Evolutionary conservation across 768 basidiomycete genomes (phyloP), one percentile per base, ranked within the genome.

Genomic region (Pseudohyphozyma bogoriensis): DNA sequence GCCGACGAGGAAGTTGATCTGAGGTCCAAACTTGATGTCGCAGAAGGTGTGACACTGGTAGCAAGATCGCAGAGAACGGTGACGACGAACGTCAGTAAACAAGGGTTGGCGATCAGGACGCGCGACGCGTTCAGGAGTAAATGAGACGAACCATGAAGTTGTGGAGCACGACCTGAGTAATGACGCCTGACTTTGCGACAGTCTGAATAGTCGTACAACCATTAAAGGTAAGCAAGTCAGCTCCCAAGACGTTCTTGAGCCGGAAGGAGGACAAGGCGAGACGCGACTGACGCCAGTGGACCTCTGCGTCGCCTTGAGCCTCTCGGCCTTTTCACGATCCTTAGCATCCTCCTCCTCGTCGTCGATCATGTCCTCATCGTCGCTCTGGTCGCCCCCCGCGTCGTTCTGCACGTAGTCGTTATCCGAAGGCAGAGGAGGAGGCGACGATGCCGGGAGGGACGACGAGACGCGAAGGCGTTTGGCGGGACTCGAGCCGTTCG

Each of bases 1-100:
- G 84, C 89, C 90, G 40, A 93, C 93, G 67, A 99, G 87, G 71
- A 97, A 97, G 75, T 97, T 99, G 71, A 99, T 87, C 73, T 92
- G 89, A 12, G 87, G 85, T 0, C 90, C 89, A 64, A 97, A 89
- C 3, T 80, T 79, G 74, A 95, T 88, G 1, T 79, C 83, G 47
- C 91, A 39, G 20, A 50, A 36, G 20, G 37, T 46, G 55, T 64
- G 61, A 42, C 58, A 67, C 65, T 66, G 61, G 2, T 18, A 2
- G n/a, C 7, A 16, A 13, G 13, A 28, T 22, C 35, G 35, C 24
- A 2, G 31, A 1, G 26, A n/a, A n/a, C n/a, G n/a, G n/a, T n/a
- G n/a, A n/a, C n/a, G n/a, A n/a, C n/a, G n/a, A n/a, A n/a, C n/a
- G n/a, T n/a, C n/a, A n/a, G n/a, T n/a, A n/a, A n/a, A n/a, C n/a